Evolutionary conservation across 345 rosid species (phyloP).

Genomic region (Cardamine occulta): DNA sequence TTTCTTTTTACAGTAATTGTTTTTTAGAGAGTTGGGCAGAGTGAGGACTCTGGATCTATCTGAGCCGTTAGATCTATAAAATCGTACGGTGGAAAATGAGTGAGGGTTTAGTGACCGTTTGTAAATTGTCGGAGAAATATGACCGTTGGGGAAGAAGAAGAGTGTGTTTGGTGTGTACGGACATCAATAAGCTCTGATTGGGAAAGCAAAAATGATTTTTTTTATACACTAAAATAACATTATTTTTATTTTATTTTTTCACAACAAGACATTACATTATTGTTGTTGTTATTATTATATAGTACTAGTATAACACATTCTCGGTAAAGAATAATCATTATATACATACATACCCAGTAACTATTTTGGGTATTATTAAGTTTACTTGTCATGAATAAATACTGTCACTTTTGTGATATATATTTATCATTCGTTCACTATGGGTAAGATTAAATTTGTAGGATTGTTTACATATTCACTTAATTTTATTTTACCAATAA

Average conservation of each 20-base stretch:
- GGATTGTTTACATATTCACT: not conserved
- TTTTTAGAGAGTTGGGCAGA: slow-evolving; percentile 39
- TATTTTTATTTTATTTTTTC: slow-evolving; percentile 1
- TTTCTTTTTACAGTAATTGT: slow-evolving; percentile 40
- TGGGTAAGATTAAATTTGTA: not conserved
- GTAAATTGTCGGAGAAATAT: slow-evolving; percentile 78
- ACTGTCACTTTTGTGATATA: not conserved
- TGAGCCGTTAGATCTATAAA: slow-evolving; percentile 53
- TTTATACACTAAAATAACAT: slow-evolving; percentile 1
- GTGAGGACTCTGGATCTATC: slow-evolving; percentile 45
- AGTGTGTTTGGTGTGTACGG: slow-evolving; percentile 63
- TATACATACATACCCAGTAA: not conserved
- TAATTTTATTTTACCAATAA: not conserved
- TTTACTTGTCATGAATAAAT: slow-evolving; percentile 8
- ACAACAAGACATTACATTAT: slow-evolving; percentile 18
- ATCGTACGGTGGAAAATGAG: slow-evolving; percentile 58
- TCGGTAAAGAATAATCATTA: slow-evolving; percentile 6
- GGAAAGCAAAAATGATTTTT: slow-evolving; percentile 18
- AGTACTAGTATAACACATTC: slow-evolving; percentile 25
- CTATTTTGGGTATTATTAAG: slow-evolving; percentile 25
- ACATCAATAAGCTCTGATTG: slow-evolving; percentile 33
- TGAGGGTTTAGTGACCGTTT: slow-evolving; percentile 78
- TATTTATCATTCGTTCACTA: not conserved
- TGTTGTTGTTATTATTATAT: no score
- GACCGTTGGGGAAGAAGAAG: slow-evolving; percentile 77